These are phyloP conservation scores for Neonothopanus nambi DNA, from an alignment of 1,284 basidiomycete species.

Conservation along the genomic window DNA sequence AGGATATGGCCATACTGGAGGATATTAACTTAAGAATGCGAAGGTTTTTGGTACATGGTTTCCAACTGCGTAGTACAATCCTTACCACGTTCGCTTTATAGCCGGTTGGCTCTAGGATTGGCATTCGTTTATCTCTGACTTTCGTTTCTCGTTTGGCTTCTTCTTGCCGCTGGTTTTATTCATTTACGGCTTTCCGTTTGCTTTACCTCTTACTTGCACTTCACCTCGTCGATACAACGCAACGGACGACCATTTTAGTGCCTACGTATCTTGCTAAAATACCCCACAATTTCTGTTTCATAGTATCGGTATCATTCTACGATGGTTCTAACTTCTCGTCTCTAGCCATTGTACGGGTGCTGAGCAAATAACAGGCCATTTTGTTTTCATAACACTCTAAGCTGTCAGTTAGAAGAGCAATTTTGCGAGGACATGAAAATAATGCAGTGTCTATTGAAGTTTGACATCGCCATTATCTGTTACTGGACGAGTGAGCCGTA, in stretches of 20 bases:
- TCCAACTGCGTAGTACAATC: background rate
- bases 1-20: slow-evolving; percentile 35
- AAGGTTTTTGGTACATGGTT: background rate
- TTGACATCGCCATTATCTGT: background rate
- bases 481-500: no score
- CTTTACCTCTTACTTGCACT: background rate
- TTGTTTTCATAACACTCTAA: no score
- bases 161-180: slow-evolving; percentile 11
- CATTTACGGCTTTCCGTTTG: slow-evolving; percentile 5
- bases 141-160: slow-evolving; percentile 1
- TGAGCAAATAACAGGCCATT: background rate
- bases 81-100: background rate
- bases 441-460: background rate
- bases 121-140: slow-evolving; percentile 10
- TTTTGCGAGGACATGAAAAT: background rate
- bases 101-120: background rate
- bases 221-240: slow-evolving; percentile 1
- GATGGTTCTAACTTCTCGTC: background rate
- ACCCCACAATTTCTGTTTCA: background rate
- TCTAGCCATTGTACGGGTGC: background rate
- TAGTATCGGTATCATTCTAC: background rate
- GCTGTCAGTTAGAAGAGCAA: no score
- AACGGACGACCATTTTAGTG: no score
- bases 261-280: background rate
- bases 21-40: slow-evolving; percentile 18